These are phyloP conservation scores for Fusarium sp. DNA, from an alignment of 2,329 filamentous ascomycete species.

Conservation along the genomic window DNA sequence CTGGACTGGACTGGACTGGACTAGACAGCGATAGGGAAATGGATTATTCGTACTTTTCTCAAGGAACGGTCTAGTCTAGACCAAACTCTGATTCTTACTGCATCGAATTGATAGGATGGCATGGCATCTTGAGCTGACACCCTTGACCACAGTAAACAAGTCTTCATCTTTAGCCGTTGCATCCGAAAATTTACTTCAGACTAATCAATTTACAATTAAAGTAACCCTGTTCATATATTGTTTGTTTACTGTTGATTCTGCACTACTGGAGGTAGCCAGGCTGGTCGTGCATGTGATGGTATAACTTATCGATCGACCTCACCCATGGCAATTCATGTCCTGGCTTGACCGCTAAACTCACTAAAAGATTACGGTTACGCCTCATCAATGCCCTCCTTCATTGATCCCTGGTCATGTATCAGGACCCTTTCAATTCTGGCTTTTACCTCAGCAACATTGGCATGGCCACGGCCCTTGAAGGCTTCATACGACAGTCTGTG, in stretches of 20 bases:
- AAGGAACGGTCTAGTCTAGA: not conserved
- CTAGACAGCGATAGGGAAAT: not conserved
- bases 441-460: constrained; percentile 28
- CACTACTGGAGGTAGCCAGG: not conserved
- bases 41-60: not conserved
- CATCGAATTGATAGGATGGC: not conserved
- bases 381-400: not conserved
- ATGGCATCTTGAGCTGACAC: not conserved
- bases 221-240: not conserved
- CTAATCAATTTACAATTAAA: not conserved
- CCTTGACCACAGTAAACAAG: not conserved
- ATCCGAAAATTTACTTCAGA: not conserved
- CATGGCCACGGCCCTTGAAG: constrained; percentile 16
- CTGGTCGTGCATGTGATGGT: not conserved
- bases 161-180: not conserved
- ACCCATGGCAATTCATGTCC: not conserved
- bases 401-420: not conserved
- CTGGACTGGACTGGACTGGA: too few species aligned
- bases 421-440: constrained; percentile 20
- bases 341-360: not conserved
- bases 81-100: constrained; percentile 8
- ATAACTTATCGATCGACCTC: not conserved
- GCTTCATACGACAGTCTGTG: constrained; percentile 57
- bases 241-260: not conserved
- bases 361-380: not conserved